These are phyloP conservation scores for Hemileccinum rubropunctum DNA, from an alignment of 768 basidiomycete species.

Conservation along the genomic window DNA sequence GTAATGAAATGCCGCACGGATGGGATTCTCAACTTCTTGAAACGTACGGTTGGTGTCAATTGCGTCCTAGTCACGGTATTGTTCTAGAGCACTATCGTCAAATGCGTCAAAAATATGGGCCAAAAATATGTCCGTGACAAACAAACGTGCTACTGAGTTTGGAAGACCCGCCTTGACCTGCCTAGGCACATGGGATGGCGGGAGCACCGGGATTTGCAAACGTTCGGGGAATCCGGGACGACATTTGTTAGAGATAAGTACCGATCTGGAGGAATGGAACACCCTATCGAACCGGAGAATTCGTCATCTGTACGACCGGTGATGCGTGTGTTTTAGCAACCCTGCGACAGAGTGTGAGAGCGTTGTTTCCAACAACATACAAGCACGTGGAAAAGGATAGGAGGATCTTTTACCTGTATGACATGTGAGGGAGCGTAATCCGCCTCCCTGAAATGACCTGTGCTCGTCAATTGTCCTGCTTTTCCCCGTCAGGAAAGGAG, in stretches of 20 bases:
- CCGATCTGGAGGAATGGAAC: not conserved
- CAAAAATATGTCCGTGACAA: too few species aligned
- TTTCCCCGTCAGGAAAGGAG: constrained; percentile 12
- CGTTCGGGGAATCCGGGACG: not conserved
- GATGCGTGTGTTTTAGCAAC: too few species aligned
- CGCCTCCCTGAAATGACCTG: constrained; percentile 1
- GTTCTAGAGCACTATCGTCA: not conserved
- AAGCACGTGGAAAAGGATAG: not conserved
- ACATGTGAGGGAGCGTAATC: not conserved
- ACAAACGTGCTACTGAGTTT: too few species aligned
- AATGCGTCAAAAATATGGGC: too few species aligned
- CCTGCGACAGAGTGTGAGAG: not conserved
- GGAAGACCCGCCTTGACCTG: not conserved
- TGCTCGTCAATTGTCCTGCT: not conserved
- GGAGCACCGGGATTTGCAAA: constrained; percentile 2
- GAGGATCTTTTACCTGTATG: not conserved
- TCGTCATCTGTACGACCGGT: too few species aligned
- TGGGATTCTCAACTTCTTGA: constrained; percentile 10
- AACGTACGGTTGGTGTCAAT: constrained; percentile 11
- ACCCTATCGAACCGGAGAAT: not conserved
- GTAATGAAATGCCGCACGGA: constrained; percentile 7
- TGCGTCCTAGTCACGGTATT: constrained; percentile 1
- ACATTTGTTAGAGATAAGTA: not conserved
- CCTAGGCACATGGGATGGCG: not conserved
- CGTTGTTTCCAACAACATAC: not conserved